Percentiles rank a stretch among this genome's conserved stretches.
phyloP scores from a whole-genome alignment of 2,329 filamentous ascomycete genomes.

The Periconia sp. region DNA sequence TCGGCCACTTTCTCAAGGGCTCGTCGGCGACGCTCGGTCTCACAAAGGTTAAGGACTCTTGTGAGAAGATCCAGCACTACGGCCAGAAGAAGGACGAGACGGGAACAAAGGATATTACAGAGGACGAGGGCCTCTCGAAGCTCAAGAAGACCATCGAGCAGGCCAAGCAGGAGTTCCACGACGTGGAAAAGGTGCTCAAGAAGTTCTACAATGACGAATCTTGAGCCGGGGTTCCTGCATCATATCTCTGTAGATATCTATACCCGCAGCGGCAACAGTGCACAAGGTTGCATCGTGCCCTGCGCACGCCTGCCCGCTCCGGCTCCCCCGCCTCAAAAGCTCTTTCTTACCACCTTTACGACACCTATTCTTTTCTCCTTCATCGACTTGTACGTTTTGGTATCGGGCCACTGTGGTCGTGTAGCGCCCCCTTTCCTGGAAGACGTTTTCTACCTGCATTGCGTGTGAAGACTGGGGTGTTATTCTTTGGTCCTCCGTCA shows the following conservation, averaged over 20 bases:
- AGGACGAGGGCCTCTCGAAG: slow-evolving; percentile 69
- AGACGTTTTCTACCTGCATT: slow-evolving; percentile 13
- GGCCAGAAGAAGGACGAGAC: slow-evolving; percentile 82
- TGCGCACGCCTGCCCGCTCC: no score
- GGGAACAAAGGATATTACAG: slow-evolving; percentile 68
- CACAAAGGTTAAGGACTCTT: slow-evolving; percentile 87
- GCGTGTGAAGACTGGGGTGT: slow-evolving; percentile 17
- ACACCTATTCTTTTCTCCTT: slow-evolving; percentile 1
- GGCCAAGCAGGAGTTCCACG: slow-evolving; percentile 78
- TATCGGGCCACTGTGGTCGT: slow-evolving; percentile 1
- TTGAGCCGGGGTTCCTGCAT: slow-evolving; percentile 14
- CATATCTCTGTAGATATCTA: no score
- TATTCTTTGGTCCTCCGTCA: slow-evolving; percentile 6
- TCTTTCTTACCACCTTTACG: neutral
- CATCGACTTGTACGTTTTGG: slow-evolving; percentile 1
- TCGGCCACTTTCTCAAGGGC: slow-evolving; percentile 96
- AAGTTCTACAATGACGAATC: slow-evolving; percentile 68
- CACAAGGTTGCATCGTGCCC: no score
- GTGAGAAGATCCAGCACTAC: slow-evolving; percentile 95
- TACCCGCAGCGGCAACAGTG: no score
- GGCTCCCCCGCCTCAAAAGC: neutral
- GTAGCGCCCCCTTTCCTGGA: neutral
- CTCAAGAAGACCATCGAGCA: slow-evolving; percentile 73
- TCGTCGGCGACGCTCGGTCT: slow-evolving; percentile 94
- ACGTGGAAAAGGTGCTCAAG: slow-evolving; percentile 73